Conservation (phyloP, 148 eudicot species). For the Pouteria glomerata region DNA sequence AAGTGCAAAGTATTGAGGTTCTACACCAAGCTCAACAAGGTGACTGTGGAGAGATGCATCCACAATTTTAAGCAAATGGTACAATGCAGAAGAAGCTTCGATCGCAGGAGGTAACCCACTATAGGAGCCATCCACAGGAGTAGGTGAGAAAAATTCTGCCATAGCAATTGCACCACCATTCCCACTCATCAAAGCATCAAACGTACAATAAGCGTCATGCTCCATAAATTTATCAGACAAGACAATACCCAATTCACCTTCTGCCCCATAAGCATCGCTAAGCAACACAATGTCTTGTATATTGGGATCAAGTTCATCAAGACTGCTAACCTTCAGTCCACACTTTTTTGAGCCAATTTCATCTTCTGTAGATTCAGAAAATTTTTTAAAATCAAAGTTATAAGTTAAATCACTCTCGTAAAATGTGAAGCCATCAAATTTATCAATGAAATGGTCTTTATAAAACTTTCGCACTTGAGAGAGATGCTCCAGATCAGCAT, state of each 20-base stretch:
- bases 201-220: slow-evolving; percentile 90
- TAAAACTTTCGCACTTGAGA: slow-evolving; percentile 59
- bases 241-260: slow-evolving; percentile 91
- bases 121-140: slow-evolving; percentile 42
- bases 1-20: slow-evolving; percentile 94
- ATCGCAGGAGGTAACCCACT: slow-evolving; percentile 71
- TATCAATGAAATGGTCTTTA: slow-evolving; percentile 86
- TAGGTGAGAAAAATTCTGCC: slow-evolving; percentile 76
- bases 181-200: slow-evolving; percentile 94
- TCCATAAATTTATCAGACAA: slow-evolving; percentile 88
- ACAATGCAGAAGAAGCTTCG: slow-evolving; percentile 86
- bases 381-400: slow-evolving; percentile 61
- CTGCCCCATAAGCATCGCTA: slow-evolving; percentile 95
- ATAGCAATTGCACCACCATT: slow-evolving; percentile 72
- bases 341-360: slow-evolving; percentile 30
- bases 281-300: slow-evolving; percentile 61
- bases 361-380: slow-evolving; percentile 44
- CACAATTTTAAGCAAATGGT: slow-evolving; percentile 75
- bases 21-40: slow-evolving; percentile 85
- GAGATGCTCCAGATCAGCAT: slow-evolving; percentile 73
- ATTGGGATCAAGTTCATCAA: slow-evolving; percentile 62
- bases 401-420: slow-evolving; percentile 53
- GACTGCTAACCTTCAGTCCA: slow-evolving; percentile 33
- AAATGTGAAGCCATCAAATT: slow-evolving; percentile 69
- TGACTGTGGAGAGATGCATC: slow-evolving; percentile 86